These are phyloP conservation scores for Irpex sp. DNA, from an alignment of 1,284 basidiomycete genomes.

Conservation along the genomic window DNA sequence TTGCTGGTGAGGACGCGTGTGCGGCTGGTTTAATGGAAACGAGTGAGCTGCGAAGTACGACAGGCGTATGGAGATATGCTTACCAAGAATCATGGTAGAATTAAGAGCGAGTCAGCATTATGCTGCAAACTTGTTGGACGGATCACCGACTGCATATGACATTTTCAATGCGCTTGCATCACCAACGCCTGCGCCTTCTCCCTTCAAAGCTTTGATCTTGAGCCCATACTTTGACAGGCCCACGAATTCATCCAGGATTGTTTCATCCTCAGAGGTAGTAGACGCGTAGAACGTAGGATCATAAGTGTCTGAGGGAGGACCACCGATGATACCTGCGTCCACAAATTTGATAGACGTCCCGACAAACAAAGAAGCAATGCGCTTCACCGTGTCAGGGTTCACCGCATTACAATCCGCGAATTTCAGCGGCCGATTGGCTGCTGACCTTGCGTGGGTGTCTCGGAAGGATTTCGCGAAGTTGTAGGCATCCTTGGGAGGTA, in stretches of 20 bases:
- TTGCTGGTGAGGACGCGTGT: constrained; percentile 54
- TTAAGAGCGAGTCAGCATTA: constrained; percentile 11
- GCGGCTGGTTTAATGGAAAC: constrained; percentile 35
- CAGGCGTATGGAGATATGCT: constrained; percentile 8
- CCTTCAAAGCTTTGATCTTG: constrained; percentile 41
- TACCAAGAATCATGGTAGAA: constrained; percentile 55
- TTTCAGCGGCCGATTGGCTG: constrained; percentile 2
- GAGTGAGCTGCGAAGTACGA: background rate
- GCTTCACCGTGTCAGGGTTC: constrained; percentile 46
- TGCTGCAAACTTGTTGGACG: no score
- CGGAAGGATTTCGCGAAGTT: constrained; percentile 44
- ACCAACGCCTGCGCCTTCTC: constrained; percentile 46
- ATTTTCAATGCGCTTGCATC: constrained; percentile 63
- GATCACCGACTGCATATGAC: constrained; percentile 48
- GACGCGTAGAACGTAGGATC: constrained; percentile 57
- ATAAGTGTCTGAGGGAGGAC: constrained; percentile 44
- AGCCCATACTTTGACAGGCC: constrained; percentile 40
- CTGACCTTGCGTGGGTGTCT: constrained; percentile 18
- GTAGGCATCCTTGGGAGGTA: constrained; percentile 53
- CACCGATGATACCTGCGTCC: constrained; percentile 58
- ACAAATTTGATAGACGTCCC: constrained; percentile 41
- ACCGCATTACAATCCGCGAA: constrained; percentile 64
- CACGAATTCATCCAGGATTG: constrained; percentile 40
- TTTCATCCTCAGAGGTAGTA: constrained; percentile 31
- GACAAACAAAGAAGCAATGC: constrained; percentile 43